Evolutionary conservation across 306 rosid genomes (phyloP), one percentile per base, ranked within the genome.

Genomic region (Parietaria judaica): DNA sequence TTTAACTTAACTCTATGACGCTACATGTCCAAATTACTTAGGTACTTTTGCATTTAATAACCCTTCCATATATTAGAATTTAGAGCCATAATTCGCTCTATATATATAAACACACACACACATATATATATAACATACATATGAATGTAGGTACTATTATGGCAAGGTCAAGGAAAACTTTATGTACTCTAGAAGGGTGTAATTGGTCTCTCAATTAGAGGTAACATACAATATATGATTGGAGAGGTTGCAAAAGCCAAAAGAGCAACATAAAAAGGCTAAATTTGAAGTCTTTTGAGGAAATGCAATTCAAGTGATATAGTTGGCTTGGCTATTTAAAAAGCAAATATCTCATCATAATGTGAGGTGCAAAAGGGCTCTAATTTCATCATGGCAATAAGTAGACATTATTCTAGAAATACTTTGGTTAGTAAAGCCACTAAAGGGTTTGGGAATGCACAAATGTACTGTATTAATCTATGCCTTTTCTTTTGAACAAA

Each of bases 201-300:
- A 52, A 37, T 38, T 37, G 58, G 36, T 38, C 43, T 37, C 51
- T 23, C 39, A 52, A 64, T n/a, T 64, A 14, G 68, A 38, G 60
- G 59, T 38, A 64, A 51, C 51, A 15, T 38, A 64, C 51, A 51
- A 15, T 4, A 38, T 14, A 64, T 64, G 39, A 64, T 64, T 64
- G 51, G 34, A 52, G 11, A 23, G 31, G 31, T 23, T 23, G 50
- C 37, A 54, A 13, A 5, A 17, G 57, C 51, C 36, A 50, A 64
- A 52, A 13, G 49, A 49, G 46, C 12, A 64, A 51, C 60, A 64
- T 52, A 17, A 51, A 36, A 23, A 64, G 31, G 14, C 5, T 63
- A 11, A 1, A 8, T 0, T 14, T 59, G 43, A 57, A 57, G 41
- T 34, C 57, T 63, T 63, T 63, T 48, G 39, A 43, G 56, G 31